Percentiles rank a stretch among this genome's conserved stretches.
Conservation (phyloP, 2,329 filamentous ascomycete species). For the Penicillium sp. region DNA sequence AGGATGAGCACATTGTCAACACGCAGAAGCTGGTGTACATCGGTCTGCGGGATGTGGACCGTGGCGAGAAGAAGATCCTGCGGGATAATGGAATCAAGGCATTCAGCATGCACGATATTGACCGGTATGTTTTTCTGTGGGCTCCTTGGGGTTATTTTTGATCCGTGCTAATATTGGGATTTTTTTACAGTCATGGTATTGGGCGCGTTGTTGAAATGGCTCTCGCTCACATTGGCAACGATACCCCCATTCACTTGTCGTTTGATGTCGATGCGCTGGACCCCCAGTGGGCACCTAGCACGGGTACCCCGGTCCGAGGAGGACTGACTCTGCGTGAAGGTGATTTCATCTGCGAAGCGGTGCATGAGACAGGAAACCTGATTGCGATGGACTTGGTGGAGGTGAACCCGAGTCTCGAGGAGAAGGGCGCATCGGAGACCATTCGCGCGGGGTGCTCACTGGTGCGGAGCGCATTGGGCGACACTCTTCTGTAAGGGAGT, state of each 20-base stretch:
- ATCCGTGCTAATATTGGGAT: constrained; percentile 1
- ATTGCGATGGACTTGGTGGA: constrained; percentile 81
- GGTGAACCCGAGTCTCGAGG: constrained; percentile 73
- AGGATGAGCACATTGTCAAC: constrained; percentile 61
- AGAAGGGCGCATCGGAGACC: constrained; percentile 76
- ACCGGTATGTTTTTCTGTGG: constrained; percentile 60
- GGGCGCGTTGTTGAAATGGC: constrained; percentile 97
- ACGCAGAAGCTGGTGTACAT: constrained; percentile 94
- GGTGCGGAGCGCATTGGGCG: constrained; percentile 87
- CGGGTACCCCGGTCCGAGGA: constrained; percentile 90
- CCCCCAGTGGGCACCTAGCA: constrained; percentile 93
- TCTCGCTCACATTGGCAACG: constrained; percentile 88
- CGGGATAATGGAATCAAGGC: constrained; percentile 88
- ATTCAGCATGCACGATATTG: constrained; percentile 98
- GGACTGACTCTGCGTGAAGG: constrained; percentile 92
- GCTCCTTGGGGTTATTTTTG: background rate
- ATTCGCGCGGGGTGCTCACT: constrained; percentile 88
- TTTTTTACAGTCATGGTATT: constrained; percentile 73
- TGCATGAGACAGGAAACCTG: constrained; percentile 77
- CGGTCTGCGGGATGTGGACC: constrained; percentile 87
- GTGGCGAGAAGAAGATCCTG: constrained; percentile 90
- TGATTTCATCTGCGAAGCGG: constrained; percentile 91
- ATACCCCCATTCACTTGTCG: constrained; percentile 94
- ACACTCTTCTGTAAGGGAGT: constrained; percentile 72
- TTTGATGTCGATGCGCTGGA: constrained; percentile 97